Evolutionary conservation across 495 filamentous ascomycete species (phyloP).

Genomic region (Sporormia fimetaria): DNA sequence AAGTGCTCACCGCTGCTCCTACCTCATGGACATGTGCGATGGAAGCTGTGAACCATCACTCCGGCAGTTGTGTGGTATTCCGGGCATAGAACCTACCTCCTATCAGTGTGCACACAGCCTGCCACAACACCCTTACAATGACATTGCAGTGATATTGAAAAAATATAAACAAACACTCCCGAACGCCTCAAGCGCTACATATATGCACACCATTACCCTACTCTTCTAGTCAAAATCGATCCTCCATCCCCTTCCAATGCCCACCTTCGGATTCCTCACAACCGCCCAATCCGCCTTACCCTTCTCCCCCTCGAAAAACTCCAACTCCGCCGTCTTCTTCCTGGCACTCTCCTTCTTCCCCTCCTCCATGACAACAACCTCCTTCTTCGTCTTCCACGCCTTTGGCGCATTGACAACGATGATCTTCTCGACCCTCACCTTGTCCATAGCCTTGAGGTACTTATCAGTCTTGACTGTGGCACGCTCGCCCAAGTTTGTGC

Average conservation of each 20-base stretch:
- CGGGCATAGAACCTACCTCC: too few species aligned
- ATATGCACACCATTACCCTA: too few species aligned
- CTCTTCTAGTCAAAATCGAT: too few species aligned
- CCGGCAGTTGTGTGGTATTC: too few species aligned
- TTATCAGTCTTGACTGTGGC: constrained; percentile 49
- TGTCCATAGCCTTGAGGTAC: constrained; percentile 65
- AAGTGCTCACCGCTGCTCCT: too few species aligned
- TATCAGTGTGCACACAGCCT: too few species aligned
- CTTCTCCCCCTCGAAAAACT: constrained; percentile 46
- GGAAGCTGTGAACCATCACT: too few species aligned
- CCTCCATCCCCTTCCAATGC: constrained; percentile 72
- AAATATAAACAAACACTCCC: too few species aligned
- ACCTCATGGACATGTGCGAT: too few species aligned
- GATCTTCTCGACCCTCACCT: constrained; percentile 69
- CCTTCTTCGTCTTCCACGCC: constrained; percentile 56
- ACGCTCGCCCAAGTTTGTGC: constrained; percentile 41
- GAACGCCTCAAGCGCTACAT: too few species aligned
- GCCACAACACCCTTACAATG: too few species aligned
- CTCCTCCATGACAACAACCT: constrained; percentile 57
- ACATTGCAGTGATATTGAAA: too few species aligned
- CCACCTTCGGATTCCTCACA: constrained; percentile 64
- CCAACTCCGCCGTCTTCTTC: constrained; percentile 43
- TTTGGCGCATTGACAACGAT: constrained; percentile 67
- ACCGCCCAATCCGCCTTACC: constrained; percentile 68
- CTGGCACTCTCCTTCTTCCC: constrained; percentile 42